These are phyloP conservation scores for Primulina tabacum DNA, from an alignment of 257 asterid genomes.

Conservation along the genomic window DNA sequence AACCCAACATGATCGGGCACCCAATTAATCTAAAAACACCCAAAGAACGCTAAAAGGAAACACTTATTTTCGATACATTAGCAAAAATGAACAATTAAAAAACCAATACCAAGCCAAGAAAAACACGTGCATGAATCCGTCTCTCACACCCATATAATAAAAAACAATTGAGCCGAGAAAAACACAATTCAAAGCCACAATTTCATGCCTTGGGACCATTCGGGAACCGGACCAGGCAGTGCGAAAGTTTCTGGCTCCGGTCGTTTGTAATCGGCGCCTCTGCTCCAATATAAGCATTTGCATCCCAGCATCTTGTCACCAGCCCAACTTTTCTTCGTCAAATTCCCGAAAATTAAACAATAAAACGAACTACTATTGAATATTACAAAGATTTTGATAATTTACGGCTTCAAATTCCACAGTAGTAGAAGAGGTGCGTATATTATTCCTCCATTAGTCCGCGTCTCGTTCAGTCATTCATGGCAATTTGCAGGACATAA, in stretches of 20 bases:
- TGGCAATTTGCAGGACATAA: too few species aligned
- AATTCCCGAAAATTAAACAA: constrained; percentile 7
- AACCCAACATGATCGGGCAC: neutral
- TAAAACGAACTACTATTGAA: constrained; percentile 14
- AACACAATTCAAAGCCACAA: neutral
- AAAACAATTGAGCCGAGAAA: neutral
- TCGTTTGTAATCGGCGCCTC: constrained; percentile 34
- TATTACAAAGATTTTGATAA: constrained; percentile 15
- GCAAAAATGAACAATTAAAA: neutral
- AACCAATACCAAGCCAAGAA: constrained; percentile 9
- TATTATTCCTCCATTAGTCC: neutral
- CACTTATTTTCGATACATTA: neutral
- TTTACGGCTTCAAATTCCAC: neutral
- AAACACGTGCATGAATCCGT: neutral
- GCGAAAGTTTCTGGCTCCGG: constrained; percentile 46
- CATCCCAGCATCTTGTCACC: constrained; percentile 47
- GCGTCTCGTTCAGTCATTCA: too few species aligned
- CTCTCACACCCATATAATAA: neutral
- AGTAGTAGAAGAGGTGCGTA: too few species aligned
- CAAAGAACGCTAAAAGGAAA: neutral
- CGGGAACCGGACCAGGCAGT: constrained; percentile 77
- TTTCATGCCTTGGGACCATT: constrained; percentile 69
- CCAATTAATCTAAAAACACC: constrained; percentile 13
- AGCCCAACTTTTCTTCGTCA: constrained; percentile 16
- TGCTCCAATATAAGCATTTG: constrained; percentile 57